These are phyloP conservation scores for Claviceps sp. DNA, from an alignment of 2,329 filamentous ascomycete species.

Conservation along the genomic window DNA sequence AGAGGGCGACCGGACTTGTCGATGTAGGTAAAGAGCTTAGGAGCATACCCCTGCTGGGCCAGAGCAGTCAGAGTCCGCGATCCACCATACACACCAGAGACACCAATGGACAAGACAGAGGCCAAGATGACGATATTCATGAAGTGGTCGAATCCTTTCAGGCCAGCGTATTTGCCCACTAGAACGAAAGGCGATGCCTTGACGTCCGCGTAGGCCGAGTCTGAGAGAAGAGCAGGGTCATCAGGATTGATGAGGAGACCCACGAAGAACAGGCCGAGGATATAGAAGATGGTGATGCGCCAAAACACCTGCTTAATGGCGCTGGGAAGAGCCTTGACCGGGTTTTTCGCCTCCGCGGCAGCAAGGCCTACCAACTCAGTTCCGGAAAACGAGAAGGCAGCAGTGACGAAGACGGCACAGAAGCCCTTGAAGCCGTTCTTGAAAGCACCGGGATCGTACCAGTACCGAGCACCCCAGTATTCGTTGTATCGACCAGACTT, in stretches of 20 bases:
- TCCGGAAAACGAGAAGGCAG: conserved; percentile 59
- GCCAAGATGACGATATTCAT: conserved; percentile 48
- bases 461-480: conserved; percentile 36
- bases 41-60: conserved; percentile 45
- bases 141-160: conserved; percentile 39
- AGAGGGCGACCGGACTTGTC: conserved; percentile 44
- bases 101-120: conserved; percentile 44
- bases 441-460: conserved; percentile 43
- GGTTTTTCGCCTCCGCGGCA: conserved; percentile 46
- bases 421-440: conserved; percentile 63
- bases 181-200: conserved; percentile 42
- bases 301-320: conserved; percentile 70
- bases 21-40: conserved; percentile 41
- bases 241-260: conserved; percentile 34
- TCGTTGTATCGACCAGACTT: conserved; percentile 27
- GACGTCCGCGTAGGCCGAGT: conserved; percentile 27
- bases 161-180: conserved; percentile 38
- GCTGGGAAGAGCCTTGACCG: conserved; percentile 58
- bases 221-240: conserved; percentile 31
- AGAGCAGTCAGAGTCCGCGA: conserved; percentile 46
- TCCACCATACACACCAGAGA: conserved; percentile 45
- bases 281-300: conserved; percentile 43
- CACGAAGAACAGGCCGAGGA: conserved; percentile 37
- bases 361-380: conserved; percentile 47
- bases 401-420: conserved; percentile 58